Conservation (phyloP, 2,329 filamentous ascomycete genomes). For the Fusarium tuaranense region DNA sequence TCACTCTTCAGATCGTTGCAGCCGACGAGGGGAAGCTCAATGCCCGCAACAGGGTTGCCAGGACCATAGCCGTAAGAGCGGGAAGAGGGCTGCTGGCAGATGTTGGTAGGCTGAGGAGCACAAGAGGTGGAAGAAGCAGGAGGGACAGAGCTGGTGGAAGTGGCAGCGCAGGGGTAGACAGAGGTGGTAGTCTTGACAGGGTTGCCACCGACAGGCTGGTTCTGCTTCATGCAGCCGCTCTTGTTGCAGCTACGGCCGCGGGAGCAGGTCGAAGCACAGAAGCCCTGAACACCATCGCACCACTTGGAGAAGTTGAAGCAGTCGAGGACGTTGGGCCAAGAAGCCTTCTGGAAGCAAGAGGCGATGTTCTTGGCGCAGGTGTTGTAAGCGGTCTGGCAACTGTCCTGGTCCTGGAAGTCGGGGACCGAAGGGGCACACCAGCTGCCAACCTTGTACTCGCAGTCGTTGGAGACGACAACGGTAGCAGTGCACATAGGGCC, state of each 20-base stretch:
- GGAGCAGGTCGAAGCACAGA: conserved; percentile 56
- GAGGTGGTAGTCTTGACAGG: conserved; percentile 51
- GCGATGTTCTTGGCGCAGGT: conserved; percentile 60
- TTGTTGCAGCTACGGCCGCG: conserved; percentile 54
- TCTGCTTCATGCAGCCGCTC: conserved; percentile 55
- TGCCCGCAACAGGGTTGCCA: conserved; percentile 66
- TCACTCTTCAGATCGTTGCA: conserved; percentile 65
- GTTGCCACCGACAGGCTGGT: conserved; percentile 53
- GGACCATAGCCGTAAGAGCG: conserved; percentile 75
- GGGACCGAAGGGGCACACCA: conserved; percentile 66
- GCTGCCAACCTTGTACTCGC: conserved; percentile 66
- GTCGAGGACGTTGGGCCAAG: conserved; percentile 60
- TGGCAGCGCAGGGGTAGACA: conserved; percentile 48
- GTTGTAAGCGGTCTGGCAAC: conserved; percentile 57
- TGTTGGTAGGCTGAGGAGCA: conserved; percentile 61
- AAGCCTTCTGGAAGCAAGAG: conserved; percentile 64
- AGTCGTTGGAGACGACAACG: conserved; percentile 57
- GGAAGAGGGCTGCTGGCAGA: conserved; percentile 65
- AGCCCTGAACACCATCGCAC: conserved; percentile 59
- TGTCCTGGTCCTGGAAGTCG: conserved; percentile 56
- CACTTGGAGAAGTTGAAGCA: conserved; percentile 64
- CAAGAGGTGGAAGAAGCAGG: conserved; percentile 50
- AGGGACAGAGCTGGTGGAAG: conserved; percentile 46
- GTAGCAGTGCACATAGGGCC: conserved; percentile 62
- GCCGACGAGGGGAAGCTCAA: conserved; percentile 63